Base-by-base conservation (phyloP, 352 stramenopile species). In the Discostella stelligera region DNA sequence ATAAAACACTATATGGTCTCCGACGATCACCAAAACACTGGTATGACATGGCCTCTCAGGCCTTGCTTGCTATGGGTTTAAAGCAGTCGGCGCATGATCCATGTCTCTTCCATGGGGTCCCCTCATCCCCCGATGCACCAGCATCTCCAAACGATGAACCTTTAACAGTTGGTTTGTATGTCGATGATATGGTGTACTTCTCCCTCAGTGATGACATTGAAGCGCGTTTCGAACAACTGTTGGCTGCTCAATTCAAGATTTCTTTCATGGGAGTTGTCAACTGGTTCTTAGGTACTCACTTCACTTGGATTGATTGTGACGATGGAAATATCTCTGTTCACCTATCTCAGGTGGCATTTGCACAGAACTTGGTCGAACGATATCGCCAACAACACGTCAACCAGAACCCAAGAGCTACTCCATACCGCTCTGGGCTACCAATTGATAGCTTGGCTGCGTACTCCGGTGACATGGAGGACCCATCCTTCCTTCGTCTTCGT, bases 151-250 rank as follows among this genome's bases (percentile, higher is more conserved):
- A 44, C 20, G 20, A n/a, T 25, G 6, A 44, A 13, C 56, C 69
- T 11, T 54, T 80, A 0, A 23, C 50, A 9, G 1, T 83, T 16
- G 69, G 64, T 0, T 18, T 83, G 0, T 83, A 83, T 39, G 63
- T 83, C n/a, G 75, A 83, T 66, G 70, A 83, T 25, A 76, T 83
- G 27, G 32, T 83, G 0, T 83, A 71, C 49, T 83, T 76, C 63
- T 79, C 69, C 0, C 18, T 20, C 1, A 41, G 16, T 32, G 58
- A 74, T 30, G 62, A 41, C 3, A 58, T 79, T 20, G 75, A 83
- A 37, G 21, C 27, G 0, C 21, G 41, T 3, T 83, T 83, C 41
- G 61, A 75, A 16, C 44, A 20, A n/a, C n/a, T n/a, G n/a, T n/a
- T n/a, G n/a, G n/a, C 21, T 0, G 67, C 37, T 0, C 48, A 69